Evolutionary conservation across 2,329 filamentous ascomycete genomes (phyloP).

Genomic region (Lecanosticta acicola): DNA sequence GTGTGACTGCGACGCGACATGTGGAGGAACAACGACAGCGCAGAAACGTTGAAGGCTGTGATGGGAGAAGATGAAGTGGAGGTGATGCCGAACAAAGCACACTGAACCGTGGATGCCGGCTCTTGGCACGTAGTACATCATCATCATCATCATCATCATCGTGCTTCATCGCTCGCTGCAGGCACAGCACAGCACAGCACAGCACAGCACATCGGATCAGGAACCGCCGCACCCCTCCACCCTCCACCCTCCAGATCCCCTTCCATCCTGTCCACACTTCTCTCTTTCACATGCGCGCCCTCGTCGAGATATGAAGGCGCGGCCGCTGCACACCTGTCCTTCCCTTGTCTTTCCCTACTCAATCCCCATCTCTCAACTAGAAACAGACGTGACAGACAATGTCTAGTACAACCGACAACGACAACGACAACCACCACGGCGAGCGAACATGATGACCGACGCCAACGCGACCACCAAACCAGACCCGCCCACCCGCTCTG

Average conservation of each 20-base stretch:
- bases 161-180: not conserved
- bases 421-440: constrained; percentile 5
- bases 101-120: too few relatives aligned
- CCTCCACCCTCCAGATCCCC: too few relatives aligned
- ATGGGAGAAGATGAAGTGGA: not conserved
- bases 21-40: too few relatives aligned
- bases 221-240: too few relatives aligned
- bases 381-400: too few relatives aligned
- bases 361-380: not conserved
- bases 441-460: constrained; percentile 1
- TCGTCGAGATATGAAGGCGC: not conserved
- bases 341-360: not conserved
- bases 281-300: not conserved
- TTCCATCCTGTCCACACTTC: not conserved
- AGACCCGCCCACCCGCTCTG: constrained; percentile 5
- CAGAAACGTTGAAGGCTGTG: too few relatives aligned
- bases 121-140: too few relatives aligned
- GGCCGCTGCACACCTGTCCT: not conserved
- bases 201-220: too few relatives aligned
- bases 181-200: not conserved
- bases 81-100: not conserved
- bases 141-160: too few relatives aligned
- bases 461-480: constrained; percentile 1
- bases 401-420: not conserved
- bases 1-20: too few relatives aligned